A percentile compares a stretch with the other conserved stretches of the same genome.
These are phyloP conservation scores for Casuarina equisetifolia DNA, from an alignment of 306 rosid species.

Conservation along the genomic window DNA sequence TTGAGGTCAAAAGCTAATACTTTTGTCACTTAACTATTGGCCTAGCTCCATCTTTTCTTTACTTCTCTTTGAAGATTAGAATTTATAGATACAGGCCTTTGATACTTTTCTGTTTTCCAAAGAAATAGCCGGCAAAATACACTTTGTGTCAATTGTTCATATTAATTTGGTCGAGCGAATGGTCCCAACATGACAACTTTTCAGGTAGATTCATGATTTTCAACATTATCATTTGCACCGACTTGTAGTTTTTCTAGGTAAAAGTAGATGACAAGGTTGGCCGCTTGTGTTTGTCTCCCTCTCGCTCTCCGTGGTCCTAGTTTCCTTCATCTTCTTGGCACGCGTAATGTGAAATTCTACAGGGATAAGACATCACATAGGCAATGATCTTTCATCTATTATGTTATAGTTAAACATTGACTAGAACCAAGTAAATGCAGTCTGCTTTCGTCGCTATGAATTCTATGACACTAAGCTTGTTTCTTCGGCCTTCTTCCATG, in stretches of 20 bases:
- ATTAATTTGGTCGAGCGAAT: neutral
- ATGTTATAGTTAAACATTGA: neutral
- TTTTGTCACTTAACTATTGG: too few species aligned
- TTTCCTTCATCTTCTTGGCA: neutral
- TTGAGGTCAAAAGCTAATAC: too few species aligned
- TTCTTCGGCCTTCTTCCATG: neutral
- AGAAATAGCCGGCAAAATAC: neutral
- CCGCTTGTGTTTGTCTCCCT: neutral
- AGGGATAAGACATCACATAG: neutral
- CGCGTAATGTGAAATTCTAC: neutral
- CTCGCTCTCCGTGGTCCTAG: neutral
- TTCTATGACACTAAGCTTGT: neutral
- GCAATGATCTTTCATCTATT: neutral
- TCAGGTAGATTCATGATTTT: neutral
- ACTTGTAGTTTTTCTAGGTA: slow-evolving; percentile 3
- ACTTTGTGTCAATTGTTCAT: neutral
- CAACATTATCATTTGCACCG: neutral
- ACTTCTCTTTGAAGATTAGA: neutral
- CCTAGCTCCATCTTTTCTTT: too few species aligned
- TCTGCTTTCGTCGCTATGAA: slow-evolving; percentile 1
- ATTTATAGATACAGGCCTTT: neutral
- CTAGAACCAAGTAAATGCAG: neutral
- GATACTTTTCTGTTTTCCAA: neutral
- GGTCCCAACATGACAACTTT: neutral
- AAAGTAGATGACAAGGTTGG: neutral